These are phyloP conservation scores for Umbelopsis vinacea DNA, from an alignment of 192 early-diverging fungal genomes.

Conservation along the genomic window DNA sequence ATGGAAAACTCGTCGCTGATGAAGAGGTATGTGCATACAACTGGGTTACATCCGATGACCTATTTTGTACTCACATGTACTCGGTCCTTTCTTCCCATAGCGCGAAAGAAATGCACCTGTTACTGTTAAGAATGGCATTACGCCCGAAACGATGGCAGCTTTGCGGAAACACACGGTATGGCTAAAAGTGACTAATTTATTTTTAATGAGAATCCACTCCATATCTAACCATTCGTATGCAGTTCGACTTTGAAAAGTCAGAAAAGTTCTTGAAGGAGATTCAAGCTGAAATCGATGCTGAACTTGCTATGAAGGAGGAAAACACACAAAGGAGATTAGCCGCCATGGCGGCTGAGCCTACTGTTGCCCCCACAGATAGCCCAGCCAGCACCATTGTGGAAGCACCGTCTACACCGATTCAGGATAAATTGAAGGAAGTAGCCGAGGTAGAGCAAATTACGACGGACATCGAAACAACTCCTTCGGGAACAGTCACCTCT, in stretches of 20 bases:
- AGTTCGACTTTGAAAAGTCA: constrained; percentile 47
- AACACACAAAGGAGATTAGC: constrained; percentile 30
- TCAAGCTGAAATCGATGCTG: constrained; percentile 33
- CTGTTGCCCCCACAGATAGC: constrained; percentile 21
- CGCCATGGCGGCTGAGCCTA: background rate
- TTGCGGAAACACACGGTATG: constrained; percentile 24
- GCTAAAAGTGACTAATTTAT: background rate
- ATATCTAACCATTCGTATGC: constrained; percentile 28
- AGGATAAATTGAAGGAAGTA: constrained; percentile 39
- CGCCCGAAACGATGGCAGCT: constrained; percentile 18
- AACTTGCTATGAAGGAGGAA: constrained; percentile 25
- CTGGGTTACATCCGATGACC: background rate
- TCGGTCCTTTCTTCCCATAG: background rate
- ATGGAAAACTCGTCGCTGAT: constrained; percentile 58
- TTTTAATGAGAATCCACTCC: background rate
- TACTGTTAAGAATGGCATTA: constrained; percentile 33
- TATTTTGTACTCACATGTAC: background rate
- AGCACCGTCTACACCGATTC: background rate
- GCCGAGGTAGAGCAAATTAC: constrained; percentile 34
- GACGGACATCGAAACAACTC: background rate
- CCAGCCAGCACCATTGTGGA: constrained; percentile 1
- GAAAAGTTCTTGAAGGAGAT: constrained; percentile 42
- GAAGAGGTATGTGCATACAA: constrained; percentile 48
- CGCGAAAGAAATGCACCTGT: constrained; percentile 22
- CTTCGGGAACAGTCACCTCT: background rate